A percentile compares a stretch with the other conserved stretches of the same genome.
These are phyloP conservation scores for Nyssa sinensis DNA, from an alignment of 148 eudicot genomes.

Conservation along the genomic window DNA sequence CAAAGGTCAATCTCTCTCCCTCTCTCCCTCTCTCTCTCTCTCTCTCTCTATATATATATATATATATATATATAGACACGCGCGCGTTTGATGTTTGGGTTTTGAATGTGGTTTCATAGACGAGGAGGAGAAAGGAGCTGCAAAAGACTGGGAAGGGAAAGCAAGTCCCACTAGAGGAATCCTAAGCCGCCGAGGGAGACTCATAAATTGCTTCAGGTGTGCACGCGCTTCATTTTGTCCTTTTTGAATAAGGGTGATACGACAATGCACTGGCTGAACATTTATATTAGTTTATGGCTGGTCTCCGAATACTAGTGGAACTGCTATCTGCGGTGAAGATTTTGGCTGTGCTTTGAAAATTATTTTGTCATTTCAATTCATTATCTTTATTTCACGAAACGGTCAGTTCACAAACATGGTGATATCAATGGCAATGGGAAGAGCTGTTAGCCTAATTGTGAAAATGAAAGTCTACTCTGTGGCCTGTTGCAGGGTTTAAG, in stretches of 20 bases:
- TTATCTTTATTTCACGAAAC: too few species aligned
- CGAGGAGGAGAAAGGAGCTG: conserved; percentile 48
- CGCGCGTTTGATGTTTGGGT: not conserved
- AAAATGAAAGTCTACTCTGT: too few species aligned
- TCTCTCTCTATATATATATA: not conserved
- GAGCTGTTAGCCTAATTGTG: too few species aligned
- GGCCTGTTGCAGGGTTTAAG: too few species aligned
- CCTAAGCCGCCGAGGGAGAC: conserved; percentile 58
- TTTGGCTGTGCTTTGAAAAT: not conserved
- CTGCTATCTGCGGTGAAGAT: too few species aligned
- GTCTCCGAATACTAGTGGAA: too few species aligned
- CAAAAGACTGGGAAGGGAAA: conserved; percentile 36
- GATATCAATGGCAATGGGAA: too few species aligned
- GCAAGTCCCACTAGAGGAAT: conserved; percentile 32
- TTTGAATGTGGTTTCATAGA: conserved; percentile 30
- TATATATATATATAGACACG: not conserved
- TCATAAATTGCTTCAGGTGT: conserved; percentile 82
- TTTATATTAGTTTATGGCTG: too few species aligned
- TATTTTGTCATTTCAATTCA: not conserved
- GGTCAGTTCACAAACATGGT: too few species aligned
- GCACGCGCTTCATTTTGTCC: too few species aligned
- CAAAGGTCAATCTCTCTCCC: conserved; percentile 49
- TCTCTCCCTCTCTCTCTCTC: too few species aligned
- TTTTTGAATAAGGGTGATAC: too few species aligned
- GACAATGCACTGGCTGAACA: not conserved